Base-by-base conservation (phyloP, 495 filamentous ascomycete genomes). In the Trichoderma virens region DNA sequence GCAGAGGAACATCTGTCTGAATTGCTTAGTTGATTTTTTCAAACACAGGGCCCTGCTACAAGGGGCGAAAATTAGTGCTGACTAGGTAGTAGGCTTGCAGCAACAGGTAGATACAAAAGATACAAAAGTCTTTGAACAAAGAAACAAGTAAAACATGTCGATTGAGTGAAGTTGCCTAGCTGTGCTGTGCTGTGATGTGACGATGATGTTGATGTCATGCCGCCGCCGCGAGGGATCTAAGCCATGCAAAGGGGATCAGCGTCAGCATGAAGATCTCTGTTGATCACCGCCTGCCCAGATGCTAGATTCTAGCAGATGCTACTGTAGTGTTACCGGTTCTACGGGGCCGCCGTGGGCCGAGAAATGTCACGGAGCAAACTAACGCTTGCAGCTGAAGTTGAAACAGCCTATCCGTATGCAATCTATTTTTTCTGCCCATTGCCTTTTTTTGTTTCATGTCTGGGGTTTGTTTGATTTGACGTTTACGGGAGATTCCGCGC, bases 1-100 rank as follows among this genome's bases (percentile, higher is more conserved):
- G 51, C 51, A 56, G 51, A 56, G 25, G 27, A 56, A 28, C 6
- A 56, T 56, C 25, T 56, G 51, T 28, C 51, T 56, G 51, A 56
- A 56, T 27, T 56, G 23, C 51, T 56, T 30, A 30, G 11, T 56
- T 27, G 51, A 47, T 20, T 45, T 56, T 56, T 14, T 20, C 25
- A 27, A 13, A 27, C 25, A 3, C 51, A 30, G n/a, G 43, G 43
- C 43, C 43, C 9, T 56, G 27, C 23, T 30, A 30, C 23, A 30
- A 14, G 9, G 51, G 20, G 25, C 8, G 18, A 28, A 4, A 28
- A 54, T 27, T 28, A 54, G 4, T 47, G 16, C 16, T 27, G 25
- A 30, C 9, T 56, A 56, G 23, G 51, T 30, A 28, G 43, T 56
- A 51, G 45, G 51, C 51, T 30, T 56, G 1, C n/a, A 56, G 51